Evolutionary conservation across 768 basidiomycete genomes (phyloP).

Genomic region (Agaricus blazei): DNA sequence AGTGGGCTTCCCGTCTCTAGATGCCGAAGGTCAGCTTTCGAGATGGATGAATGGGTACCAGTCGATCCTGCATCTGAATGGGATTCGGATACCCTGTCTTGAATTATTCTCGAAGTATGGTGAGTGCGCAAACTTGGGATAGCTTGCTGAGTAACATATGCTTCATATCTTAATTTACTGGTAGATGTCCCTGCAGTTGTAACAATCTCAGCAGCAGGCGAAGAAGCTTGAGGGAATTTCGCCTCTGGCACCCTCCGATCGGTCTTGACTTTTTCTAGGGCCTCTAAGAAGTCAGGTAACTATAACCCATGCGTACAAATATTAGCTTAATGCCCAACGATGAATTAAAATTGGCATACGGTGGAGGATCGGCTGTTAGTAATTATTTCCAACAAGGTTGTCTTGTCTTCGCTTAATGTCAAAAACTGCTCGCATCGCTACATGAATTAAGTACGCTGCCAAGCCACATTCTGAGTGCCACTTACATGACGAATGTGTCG

Average conservation of each 20-base stretch:
- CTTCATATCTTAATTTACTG: constrained; percentile 57
- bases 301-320: constrained; percentile 19
- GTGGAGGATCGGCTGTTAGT: constrained; percentile 47
- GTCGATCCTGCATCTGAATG: constrained; percentile 24
- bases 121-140: constrained; percentile 36
- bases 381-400: constrained; percentile 42
- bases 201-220: background rate
- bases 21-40: constrained; percentile 18
- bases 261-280: constrained; percentile 28
- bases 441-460: background rate
- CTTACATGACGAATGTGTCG: constrained; percentile 41
- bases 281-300: constrained; percentile 68
- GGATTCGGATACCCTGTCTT: constrained; percentile 26
- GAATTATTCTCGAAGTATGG: constrained; percentile 22
- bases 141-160: constrained; percentile 61
- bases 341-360: constrained; percentile 27
- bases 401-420: constrained; percentile 38
- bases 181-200: constrained; percentile 18
- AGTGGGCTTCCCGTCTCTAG: constrained; percentile 40
- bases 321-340: background rate
- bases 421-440: constrained; percentile 74
- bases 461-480: background rate
- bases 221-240: constrained; percentile 11
- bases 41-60: background rate
- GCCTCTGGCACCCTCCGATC: constrained; percentile 6